Conservation (phyloP, 768 basidiomycete genomes). For the Russula sp. region DNA sequence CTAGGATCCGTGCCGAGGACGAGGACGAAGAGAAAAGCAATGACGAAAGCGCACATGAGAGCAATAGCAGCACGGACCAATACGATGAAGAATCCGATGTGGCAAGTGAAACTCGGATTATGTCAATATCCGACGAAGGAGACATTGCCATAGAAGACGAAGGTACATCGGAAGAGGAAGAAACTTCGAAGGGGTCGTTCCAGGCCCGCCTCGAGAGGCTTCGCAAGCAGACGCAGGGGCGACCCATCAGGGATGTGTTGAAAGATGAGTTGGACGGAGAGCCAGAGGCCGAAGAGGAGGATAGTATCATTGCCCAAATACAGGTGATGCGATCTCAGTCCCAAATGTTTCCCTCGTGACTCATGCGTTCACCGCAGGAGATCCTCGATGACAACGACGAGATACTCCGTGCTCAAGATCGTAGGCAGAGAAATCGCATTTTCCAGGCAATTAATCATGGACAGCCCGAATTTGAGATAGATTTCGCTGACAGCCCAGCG, state of each 20-base stretch:
- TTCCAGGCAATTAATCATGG: slow-evolving; percentile 64
- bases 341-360: slow-evolving; percentile 16
- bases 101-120: slow-evolving; percentile 26
- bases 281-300: slow-evolving; percentile 33
- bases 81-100: slow-evolving; percentile 30
- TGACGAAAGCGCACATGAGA: slow-evolving; percentile 41
- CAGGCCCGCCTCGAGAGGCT: slow-evolving; percentile 38
- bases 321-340: slow-evolving; percentile 23
- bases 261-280: slow-evolving; percentile 25
- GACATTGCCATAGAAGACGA: slow-evolving; percentile 28
- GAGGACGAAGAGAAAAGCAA: slow-evolving; percentile 38
- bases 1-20: slow-evolving; percentile 49
- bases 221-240: slow-evolving; percentile 33
- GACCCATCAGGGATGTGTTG: slow-evolving; percentile 25
- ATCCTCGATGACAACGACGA: slow-evolving; percentile 55
- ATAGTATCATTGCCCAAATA: slow-evolving; percentile 36
- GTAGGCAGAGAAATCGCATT: slow-evolving; percentile 51
- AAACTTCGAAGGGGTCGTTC: slow-evolving; percentile 40
- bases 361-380: slow-evolving; percentile 12
- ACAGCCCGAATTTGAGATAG: slow-evolving; percentile 39
- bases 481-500: slow-evolving; percentile 41
- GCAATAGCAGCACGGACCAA: slow-evolving; percentile 18
- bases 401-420: slow-evolving; percentile 44
- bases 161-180: slow-evolving; percentile 40
- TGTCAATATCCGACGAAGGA: background rate